phyloP scores from a whole-genome alignment of 2,329 filamentous ascomycete genomes.

The Neofusicoccum parvum region DNA sequence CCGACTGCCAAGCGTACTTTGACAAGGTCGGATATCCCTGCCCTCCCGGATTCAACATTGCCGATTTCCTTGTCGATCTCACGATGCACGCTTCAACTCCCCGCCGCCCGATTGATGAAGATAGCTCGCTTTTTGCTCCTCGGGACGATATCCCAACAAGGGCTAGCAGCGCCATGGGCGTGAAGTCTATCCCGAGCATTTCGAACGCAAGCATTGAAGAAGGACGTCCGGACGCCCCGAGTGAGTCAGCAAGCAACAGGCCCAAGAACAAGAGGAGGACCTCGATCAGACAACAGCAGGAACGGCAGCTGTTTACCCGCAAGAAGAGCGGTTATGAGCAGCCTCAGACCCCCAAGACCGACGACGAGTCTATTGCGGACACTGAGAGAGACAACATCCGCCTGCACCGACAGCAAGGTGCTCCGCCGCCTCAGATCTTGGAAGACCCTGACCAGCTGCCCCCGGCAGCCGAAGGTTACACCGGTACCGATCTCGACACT shows the following conservation, averaged over 20 bases:
- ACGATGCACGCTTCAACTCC: constrained; percentile 88
- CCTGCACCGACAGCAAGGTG: constrained; percentile 56
- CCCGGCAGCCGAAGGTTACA: constrained; percentile 58
- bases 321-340: constrained; percentile 60
- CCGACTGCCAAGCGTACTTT: constrained; percentile 88
- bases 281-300: constrained; percentile 83
- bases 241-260: constrained; percentile 60
- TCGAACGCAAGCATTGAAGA: constrained; percentile 69
- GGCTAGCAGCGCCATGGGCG: constrained; percentile 81
- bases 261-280: constrained; percentile 72
- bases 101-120: constrained; percentile 57
- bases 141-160: constrained; percentile 68
- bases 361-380: constrained; percentile 56
- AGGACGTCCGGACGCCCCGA: constrained; percentile 55
- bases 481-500: constrained; percentile 76
- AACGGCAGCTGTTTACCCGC: constrained; percentile 85
- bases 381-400: constrained; percentile 56
- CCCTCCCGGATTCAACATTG: constrained; percentile 96
- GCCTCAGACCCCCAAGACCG: constrained; percentile 63
- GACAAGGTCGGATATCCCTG: constrained; percentile 89
- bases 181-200: constrained; percentile 87
- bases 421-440: constrained; percentile 60
- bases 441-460: constrained; percentile 70
- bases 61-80: constrained; percentile 94
- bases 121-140: constrained; percentile 61